phyloP scores from a whole-genome alignment of 768 basidiomycete genomes.

The Kwoniella bestiolae region DNA sequence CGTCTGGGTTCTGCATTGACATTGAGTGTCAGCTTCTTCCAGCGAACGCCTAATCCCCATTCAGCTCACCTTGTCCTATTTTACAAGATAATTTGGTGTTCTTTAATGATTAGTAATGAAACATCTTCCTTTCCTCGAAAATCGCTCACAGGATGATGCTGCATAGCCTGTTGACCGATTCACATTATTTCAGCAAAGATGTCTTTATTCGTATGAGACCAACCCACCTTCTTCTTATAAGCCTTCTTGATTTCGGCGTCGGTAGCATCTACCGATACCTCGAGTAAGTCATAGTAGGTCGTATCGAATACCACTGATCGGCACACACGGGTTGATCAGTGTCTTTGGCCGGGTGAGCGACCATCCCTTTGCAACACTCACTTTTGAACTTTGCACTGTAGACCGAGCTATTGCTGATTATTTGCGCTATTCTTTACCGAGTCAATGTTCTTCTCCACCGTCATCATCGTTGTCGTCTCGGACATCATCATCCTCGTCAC shows the following conservation, averaged over 20 bases:
- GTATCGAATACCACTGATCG: conserved; percentile 57
- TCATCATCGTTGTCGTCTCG: neutral
- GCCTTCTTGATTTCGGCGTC: conserved; percentile 93
- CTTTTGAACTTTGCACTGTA: neutral
- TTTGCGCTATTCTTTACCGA: neutral
- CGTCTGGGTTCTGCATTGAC: conserved; percentile 74
- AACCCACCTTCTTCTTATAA: conserved; percentile 81
- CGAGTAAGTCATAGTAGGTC: conserved; percentile 79
- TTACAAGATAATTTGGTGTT: too few species aligned
- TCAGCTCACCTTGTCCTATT: conserved; percentile 71
- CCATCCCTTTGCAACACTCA: neutral
- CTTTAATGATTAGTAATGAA: conserved; percentile 1
- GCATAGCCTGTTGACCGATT: conserved; percentile 65
- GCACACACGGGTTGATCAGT: too few species aligned
- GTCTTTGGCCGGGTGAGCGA: neutral
- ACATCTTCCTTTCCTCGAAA: neutral
- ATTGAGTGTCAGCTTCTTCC: neutral
- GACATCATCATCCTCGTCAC: neutral
- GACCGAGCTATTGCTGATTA: neutral
- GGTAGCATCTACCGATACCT: conserved; percentile 69
- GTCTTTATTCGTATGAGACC: conserved; percentile 9
- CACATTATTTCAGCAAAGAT: conserved; percentile 33
- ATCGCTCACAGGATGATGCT: conserved; percentile 53
- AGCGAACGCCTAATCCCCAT: too few species aligned
- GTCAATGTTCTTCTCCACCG: neutral